These are phyloP conservation scores for Trichomonas vaginalis DNA, from an alignment of 208 protist species.

Conservation along the genomic window DNA sequence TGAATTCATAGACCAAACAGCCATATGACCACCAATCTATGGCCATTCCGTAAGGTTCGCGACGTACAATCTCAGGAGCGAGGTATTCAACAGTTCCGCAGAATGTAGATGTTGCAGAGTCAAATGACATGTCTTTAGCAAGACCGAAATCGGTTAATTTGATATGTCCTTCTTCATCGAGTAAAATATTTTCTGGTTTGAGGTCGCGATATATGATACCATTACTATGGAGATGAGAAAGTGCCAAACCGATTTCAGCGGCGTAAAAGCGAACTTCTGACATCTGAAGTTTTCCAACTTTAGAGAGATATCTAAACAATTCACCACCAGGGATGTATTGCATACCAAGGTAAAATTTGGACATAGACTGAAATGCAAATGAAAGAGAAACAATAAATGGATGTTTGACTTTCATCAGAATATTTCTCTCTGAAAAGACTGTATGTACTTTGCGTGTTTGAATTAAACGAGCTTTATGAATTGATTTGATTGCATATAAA, in stretches of 20 bases:
- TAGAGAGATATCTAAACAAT: not conserved
- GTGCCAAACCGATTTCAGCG: not conserved
- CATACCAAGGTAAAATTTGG: constrained; percentile 1
- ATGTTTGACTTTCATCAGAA: not conserved
- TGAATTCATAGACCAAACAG: constrained; percentile 8
- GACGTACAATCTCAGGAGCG: not conserved
- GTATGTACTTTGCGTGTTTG: not conserved
- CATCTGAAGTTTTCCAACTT: not conserved
- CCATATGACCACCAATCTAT: constrained; percentile 17
- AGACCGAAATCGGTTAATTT: constrained; percentile 17
- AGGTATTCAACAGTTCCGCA: constrained; percentile 12
- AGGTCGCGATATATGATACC: constrained; percentile 15
- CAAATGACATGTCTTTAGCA: not conserved
- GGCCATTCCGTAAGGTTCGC: not conserved
- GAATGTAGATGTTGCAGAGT: not conserved
- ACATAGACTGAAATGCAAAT: not conserved
- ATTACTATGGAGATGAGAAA: constrained; percentile 14
- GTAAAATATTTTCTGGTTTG: constrained; percentile 18
- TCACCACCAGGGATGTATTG: constrained; percentile 7
- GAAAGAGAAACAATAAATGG: not conserved
- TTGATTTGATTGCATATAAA: not conserved
- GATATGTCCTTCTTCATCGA: not conserved
- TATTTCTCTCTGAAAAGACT: not conserved
- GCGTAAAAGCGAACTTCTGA: not conserved
- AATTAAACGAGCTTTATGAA: not conserved